Evolutionary conservation across 306 rosid genomes (phyloP), one percentile per base, ranked within the genome.

Genomic region (Quercus alba): DNA sequence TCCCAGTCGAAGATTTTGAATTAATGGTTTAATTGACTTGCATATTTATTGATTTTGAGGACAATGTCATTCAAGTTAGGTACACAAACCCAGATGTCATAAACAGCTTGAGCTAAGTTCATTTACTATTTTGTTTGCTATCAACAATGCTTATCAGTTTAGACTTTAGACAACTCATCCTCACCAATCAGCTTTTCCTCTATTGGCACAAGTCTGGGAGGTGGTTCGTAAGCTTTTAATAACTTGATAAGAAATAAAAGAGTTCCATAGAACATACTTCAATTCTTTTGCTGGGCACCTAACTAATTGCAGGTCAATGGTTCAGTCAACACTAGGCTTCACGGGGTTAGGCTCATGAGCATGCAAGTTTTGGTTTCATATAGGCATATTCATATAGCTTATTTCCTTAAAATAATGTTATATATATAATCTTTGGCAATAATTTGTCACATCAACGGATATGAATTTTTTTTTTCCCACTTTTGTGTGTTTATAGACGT

Each of bases 31-130:
- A 76, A 81, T 81, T 21, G 35, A 78, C 78, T 80, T 73, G 74
- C 78, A 71, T 66, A 80, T 77, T 87, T 70, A 78, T 78, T 83
- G 86, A 75, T 72, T 75, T 85, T 74, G 74, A 61, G 76, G 73
- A 70, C 76, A 78, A 51, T 20, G 56, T 83, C 78, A 10, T 74
- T 83, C 78, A 68, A 75, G 79, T 71, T 72, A 78, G 84, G 82
- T 78, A 82, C 78, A 59, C 31, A 66, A 70, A 64, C 79, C 56
- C 77, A 78, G 75, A 73, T 77, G 76, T 55, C 80, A 76, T 82
- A 75, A 85, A 81, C 77, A 77, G 78, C 79, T 75, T 78, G 84
- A 77, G 80, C 77, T 54, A 83, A 81, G 88, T 84, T 89, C 93
- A 84, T 77, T 89, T 80, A 89, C 46, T 41, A 82, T 83, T 38